phyloP scores from a whole-genome alignment of 2,329 filamentous ascomycete genomes.

The Monascus ruber region DNA sequence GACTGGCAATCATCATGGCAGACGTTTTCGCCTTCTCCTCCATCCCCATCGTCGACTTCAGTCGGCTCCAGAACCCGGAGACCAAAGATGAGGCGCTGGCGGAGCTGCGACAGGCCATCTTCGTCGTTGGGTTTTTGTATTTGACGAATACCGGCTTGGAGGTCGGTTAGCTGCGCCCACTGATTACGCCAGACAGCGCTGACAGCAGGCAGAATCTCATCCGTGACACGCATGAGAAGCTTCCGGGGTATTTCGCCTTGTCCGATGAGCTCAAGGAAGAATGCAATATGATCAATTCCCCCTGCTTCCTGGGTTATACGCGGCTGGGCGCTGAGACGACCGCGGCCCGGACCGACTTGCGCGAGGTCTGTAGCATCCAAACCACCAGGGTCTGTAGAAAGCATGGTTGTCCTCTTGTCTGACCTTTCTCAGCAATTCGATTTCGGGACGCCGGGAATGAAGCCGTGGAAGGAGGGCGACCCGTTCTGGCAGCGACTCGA shows the following conservation, averaged over 20 bases:
- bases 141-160: conserved; percentile 24
- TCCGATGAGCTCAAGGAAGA: conserved; percentile 14
- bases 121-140: conserved; percentile 25
- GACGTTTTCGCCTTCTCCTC: conserved; percentile 14
- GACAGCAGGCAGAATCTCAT: conserved; percentile 10
- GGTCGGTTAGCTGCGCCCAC: conserved; percentile 6
- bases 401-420: no score
- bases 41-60: conserved; percentile 20
- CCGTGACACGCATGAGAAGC: conserved; percentile 8
- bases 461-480: conserved; percentile 29
- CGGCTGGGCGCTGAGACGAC: conserved; percentile 25
- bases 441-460: conserved; percentile 22
- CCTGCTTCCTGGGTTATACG: conserved; percentile 23
- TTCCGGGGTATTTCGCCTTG: conserved; percentile 16
- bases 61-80: conserved; percentile 10
- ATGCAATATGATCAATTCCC: conserved; percentile 23
- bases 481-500: conserved; percentile 29
- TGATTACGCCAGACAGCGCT: neutral
- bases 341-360: conserved; percentile 17
- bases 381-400: no score
- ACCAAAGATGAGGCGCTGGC: conserved; percentile 15
- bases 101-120: conserved; percentile 21
- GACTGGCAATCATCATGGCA: conserved; percentile 6
- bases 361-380: conserved; percentile 13
- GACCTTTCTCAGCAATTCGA: conserved; percentile 32